A percentile compares a stretch with the other conserved stretches of the same genome.
Evolutionary conservation across 208 protist species (phyloP).

Genomic region (Kentomonas sorsogonicus): DNA sequence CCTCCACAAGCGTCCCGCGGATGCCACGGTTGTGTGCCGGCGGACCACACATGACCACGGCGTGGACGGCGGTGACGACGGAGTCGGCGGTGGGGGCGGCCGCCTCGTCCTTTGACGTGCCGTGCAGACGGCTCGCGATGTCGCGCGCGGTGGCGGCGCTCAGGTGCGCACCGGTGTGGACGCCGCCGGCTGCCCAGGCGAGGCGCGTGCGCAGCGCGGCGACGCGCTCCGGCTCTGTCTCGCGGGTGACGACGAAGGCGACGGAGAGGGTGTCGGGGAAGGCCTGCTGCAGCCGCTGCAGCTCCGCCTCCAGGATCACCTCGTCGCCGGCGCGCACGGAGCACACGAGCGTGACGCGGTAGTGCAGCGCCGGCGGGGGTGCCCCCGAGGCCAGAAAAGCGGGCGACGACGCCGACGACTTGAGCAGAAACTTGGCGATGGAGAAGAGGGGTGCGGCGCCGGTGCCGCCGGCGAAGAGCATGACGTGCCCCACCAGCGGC

Average conservation of each 20-base stretch:
- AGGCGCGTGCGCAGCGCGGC: neutral
- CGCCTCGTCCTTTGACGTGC: constrained; percentile 12
- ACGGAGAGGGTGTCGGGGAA: constrained; percentile 13
- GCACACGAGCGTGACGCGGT: constrained; percentile 48
- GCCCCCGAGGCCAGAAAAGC: too few species aligned
- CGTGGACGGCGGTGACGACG: constrained; percentile 13
- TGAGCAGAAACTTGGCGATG: constrained; percentile 38
- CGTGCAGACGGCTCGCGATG: constrained; percentile 8
- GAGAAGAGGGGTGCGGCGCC: constrained; percentile 58
- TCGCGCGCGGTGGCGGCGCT: too few species aligned
- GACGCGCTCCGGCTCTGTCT: constrained; percentile 1
- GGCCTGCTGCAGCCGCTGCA: constrained; percentile 26
- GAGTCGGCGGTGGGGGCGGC: constrained; percentile 1
- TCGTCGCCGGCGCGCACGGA: constrained; percentile 30
- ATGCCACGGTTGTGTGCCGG: too few species aligned
- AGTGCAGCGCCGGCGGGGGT: too few species aligned
- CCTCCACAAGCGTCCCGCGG: too few species aligned
- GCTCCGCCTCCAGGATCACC: constrained; percentile 37
- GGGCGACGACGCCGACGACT: constrained; percentile 23
- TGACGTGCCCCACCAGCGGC: constrained; percentile 26
- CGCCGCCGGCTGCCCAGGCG: constrained; percentile 1
- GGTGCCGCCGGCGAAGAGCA: constrained; percentile 63
- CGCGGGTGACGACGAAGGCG: constrained; percentile 5
- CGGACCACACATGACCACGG: constrained; percentile 55
- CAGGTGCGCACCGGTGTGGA: too few species aligned